A percentile compares a stretch with the other conserved stretches of the same genome.
These are phyloP conservation scores for Aegle marmelos DNA, from an alignment of 345 rosid species.

Conservation along the genomic window DNA sequence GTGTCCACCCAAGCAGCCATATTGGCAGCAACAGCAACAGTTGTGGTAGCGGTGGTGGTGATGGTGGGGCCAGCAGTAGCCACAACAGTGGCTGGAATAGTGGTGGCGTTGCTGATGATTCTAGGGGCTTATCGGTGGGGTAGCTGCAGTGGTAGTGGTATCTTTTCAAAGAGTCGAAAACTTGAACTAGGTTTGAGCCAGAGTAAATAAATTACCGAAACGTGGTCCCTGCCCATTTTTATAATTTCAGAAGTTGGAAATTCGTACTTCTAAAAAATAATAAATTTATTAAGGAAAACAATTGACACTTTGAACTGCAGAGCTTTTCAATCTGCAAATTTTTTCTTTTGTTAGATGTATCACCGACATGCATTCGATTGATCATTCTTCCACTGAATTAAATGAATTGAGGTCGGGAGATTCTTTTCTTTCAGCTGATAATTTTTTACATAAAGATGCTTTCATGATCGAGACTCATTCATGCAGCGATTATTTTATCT, in stretches of 20 bases:
- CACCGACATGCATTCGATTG: not conserved
- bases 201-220: slow-evolving; percentile 17
- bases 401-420: not conserved
- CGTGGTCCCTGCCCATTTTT: slow-evolving; percentile 9
- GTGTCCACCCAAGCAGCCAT: slow-evolving; percentile 78
- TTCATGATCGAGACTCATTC: not conserved
- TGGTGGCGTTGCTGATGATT: slow-evolving; percentile 74
- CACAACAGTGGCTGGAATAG: slow-evolving; percentile 57
- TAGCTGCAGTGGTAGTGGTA: slow-evolving; percentile 71
- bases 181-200: slow-evolving; percentile 61
- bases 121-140: slow-evolving; percentile 79
- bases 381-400: not conserved
- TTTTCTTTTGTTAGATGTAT: not conserved
- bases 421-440: slow-evolving; percentile 2
- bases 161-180: slow-evolving; percentile 54
- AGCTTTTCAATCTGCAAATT: not conserved
- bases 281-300: not conserved
- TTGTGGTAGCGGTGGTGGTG: slow-evolving; percentile 72
- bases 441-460: not conserved
- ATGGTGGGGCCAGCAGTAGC: slow-evolving; percentile 64
- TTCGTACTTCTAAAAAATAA: not conserved
- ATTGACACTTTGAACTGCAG: not conserved
- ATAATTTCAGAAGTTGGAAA: not conserved
- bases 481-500: not conserved
- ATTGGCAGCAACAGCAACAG: slow-evolving; percentile 67